Evolutionary conservation across 1,284 basidiomycete genomes (phyloP).

Genomic region (Austroboletus novae-zelandiae): DNA sequence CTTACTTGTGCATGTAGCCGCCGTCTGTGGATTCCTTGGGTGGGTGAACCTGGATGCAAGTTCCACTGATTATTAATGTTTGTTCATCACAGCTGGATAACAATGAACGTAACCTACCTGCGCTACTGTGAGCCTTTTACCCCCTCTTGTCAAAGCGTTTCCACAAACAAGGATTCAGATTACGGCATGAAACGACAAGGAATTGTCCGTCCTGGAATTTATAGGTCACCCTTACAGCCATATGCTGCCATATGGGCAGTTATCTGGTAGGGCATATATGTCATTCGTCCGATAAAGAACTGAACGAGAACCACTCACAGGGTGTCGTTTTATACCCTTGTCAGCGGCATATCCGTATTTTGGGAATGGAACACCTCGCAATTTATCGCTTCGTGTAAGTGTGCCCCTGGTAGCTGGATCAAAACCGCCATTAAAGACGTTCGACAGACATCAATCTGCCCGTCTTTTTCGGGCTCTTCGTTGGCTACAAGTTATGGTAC

Average conservation of each 20-base stretch:
- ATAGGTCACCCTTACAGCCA: constrained; percentile 29
- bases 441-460: constrained; percentile 23
- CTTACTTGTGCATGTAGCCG: constrained; percentile 24
- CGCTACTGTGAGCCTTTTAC: constrained; percentile 40
- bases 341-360: constrained; percentile 45
- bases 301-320: constrained; percentile 20
- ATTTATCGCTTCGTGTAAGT: constrained; percentile 41
- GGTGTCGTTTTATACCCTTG: constrained; percentile 39
- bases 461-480: constrained; percentile 19
- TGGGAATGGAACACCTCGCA: constrained; percentile 40
- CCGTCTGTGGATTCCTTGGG: constrained; percentile 51
- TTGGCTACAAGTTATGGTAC: constrained; percentile 49
- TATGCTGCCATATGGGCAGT: constrained; percentile 30
- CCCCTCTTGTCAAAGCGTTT: neutral
- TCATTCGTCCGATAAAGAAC: neutral
- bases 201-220: constrained; percentile 37
- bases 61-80: neutral
- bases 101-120: constrained; percentile 48
- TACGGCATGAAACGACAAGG: constrained; percentile 59
- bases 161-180: constrained; percentile 28
- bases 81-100: constrained; percentile 33
- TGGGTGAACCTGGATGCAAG: neutral
- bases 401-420: constrained; percentile 15
- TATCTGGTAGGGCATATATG: constrained; percentile 22
- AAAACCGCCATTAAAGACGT: neutral